Conservation (phyloP, 495 filamentous ascomycete species). For the Penicillium atrosanguineum region DNA sequence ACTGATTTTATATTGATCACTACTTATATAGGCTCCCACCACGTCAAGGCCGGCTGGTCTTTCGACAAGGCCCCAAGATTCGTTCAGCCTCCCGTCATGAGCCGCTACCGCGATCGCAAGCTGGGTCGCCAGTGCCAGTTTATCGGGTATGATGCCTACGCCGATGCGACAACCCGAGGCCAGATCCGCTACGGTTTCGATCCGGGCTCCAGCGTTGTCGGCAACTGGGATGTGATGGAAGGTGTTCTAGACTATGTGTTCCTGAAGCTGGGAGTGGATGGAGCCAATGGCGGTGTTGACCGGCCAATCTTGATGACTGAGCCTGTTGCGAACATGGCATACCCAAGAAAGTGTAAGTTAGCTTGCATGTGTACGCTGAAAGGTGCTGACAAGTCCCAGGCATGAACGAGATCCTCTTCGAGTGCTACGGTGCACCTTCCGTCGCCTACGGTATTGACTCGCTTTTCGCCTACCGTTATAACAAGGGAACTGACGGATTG, state of each 20-base stretch:
- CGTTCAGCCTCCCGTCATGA: slow-evolving; percentile 81
- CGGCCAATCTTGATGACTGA: slow-evolving; percentile 95
- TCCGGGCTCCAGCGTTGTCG: slow-evolving; percentile 81
- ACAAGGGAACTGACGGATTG: slow-evolving; percentile 81
- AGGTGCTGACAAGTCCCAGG: slow-evolving; percentile 48
- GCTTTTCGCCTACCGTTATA: slow-evolving; percentile 91
- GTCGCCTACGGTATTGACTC: slow-evolving; percentile 93
- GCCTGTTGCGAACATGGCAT: slow-evolving; percentile 82
- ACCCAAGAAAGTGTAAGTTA: slow-evolving; percentile 76
- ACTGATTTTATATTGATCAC: neutral
- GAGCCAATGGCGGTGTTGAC: slow-evolving; percentile 66
- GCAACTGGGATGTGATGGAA: slow-evolving; percentile 97
- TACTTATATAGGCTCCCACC: slow-evolving; percentile 66
- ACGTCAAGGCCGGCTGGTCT: slow-evolving; percentile 91
- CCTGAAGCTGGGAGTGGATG: slow-evolving; percentile 85
- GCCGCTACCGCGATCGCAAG: slow-evolving; percentile 91
- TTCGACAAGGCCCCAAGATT: slow-evolving; percentile 79
- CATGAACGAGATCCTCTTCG: slow-evolving; percentile 96
- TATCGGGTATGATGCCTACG: slow-evolving; percentile 85
- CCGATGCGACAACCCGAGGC: slow-evolving; percentile 87
- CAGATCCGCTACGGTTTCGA: slow-evolving; percentile 92
- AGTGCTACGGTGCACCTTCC: slow-evolving; percentile 85
- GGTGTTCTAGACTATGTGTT: slow-evolving; percentile 90
- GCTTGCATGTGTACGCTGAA: neutral
- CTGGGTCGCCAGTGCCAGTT: slow-evolving; percentile 84